Percentiles rank a stretch among this genome's conserved stretches.
Evolutionary conservation across 73 alveolate species (phyloP).

Genomic region (Effrenium voratum): DNA sequence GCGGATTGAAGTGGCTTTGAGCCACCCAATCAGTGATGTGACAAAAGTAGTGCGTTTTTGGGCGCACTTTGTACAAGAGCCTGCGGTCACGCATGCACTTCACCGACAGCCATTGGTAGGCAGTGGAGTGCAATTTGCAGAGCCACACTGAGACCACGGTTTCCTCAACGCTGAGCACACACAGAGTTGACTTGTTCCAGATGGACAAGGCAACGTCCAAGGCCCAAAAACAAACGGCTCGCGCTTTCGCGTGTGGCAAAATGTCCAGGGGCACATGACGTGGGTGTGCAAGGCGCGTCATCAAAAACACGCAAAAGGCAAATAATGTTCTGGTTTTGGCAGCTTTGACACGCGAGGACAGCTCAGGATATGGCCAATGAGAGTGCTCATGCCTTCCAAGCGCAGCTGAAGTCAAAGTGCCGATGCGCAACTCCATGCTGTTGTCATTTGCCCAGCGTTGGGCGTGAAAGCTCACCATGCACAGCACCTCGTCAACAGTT

Average conservation of each 20-base stretch:
- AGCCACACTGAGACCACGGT: slow-evolving; percentile 41
- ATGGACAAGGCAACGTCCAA: slow-evolving; percentile 11
- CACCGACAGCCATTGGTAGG: slow-evolving; percentile 15
- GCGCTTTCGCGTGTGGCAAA: neutral
- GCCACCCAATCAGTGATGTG: neutral
- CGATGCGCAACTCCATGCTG: neutral
- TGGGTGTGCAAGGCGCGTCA: too few relatives aligned
- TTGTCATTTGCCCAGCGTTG: neutral
- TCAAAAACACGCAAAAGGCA: neutral
- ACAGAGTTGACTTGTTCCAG: neutral
- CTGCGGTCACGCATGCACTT: neutral
- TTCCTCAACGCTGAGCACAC: neutral
- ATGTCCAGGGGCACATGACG: neutral
- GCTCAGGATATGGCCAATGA: slow-evolving; percentile 5
- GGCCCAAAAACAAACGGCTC: slow-evolving; percentile 13
- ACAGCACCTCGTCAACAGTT: neutral
- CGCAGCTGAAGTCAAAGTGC: neutral
- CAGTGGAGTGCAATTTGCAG: neutral
- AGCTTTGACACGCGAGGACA: slow-evolving; percentile 15
- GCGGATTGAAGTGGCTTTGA: neutral
- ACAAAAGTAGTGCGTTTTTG: slow-evolving; percentile 8
- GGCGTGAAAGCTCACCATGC: neutral
- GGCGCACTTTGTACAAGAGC: slow-evolving; percentile 18
- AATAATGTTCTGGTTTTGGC: neutral
- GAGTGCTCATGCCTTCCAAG: neutral